These are phyloP conservation scores for Sporothrix inflata DNA, from an alignment of 2,329 filamentous ascomycete genomes.

Conservation along the genomic window DNA sequence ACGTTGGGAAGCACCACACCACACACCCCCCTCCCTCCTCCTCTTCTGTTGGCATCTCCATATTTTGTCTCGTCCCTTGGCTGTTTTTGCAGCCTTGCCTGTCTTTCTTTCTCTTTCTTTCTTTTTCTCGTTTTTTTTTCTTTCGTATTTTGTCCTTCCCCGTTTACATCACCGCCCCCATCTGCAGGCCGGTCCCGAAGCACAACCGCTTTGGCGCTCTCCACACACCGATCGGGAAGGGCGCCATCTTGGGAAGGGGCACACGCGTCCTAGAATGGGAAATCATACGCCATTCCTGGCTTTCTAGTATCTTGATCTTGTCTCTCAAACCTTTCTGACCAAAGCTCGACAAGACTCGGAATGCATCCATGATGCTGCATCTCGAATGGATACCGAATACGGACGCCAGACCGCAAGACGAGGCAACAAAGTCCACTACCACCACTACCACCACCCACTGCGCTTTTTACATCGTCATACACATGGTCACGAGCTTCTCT, in stretches of 20 bases:
- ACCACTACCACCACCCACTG: background rate
- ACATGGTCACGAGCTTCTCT: background rate
- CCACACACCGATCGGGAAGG: slow-evolving; percentile 24
- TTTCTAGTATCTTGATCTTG: background rate
- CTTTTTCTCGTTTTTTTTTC: background rate
- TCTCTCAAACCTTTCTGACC: too few relatives aligned
- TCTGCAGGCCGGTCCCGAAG: background rate
- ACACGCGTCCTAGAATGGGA: background rate
- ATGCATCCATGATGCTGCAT: background rate
- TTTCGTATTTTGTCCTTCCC: background rate
- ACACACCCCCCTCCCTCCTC: background rate
- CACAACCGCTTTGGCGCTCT: background rate
- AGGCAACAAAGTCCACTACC: background rate
- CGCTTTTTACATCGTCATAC: background rate
- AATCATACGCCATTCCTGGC: background rate
- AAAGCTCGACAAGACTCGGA: background rate
- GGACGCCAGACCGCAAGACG: background rate
- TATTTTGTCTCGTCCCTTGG: slow-evolving; percentile 16
- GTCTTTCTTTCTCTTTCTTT: background rate
- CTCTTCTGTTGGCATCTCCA: background rate
- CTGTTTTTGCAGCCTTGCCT: background rate
- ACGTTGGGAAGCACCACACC: background rate
- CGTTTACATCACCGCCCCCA: background rate
- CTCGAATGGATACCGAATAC: background rate
- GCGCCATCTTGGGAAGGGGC: slow-evolving; percentile 24